Evolutionary conservation across 345 rosid genomes (phyloP).

Genomic region (Trapa incisa): DNA sequence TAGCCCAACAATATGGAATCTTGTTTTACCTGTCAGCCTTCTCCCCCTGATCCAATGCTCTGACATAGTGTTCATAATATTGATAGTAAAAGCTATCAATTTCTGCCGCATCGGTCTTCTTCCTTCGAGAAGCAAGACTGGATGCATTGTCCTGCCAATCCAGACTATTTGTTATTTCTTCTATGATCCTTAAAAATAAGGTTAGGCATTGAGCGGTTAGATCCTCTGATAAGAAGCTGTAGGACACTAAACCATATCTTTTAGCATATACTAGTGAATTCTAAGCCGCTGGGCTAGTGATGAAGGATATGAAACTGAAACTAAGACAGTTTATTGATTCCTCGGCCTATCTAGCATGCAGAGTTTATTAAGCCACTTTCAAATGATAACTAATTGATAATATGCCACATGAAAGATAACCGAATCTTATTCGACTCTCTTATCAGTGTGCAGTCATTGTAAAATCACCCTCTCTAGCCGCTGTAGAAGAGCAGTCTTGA

Average conservation of each 20-base stretch:
- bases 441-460: neutral
- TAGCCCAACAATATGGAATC: neutral
- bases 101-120: constrained; percentile 95
- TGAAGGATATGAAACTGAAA: neutral
- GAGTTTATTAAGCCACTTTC: neutral
- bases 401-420: neutral
- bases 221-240: too few relatives aligned
- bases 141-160: constrained; percentile 68
- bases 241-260: neutral
- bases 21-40: constrained; percentile 73
- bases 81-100: constrained; percentile 86
- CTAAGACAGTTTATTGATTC: neutral
- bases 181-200: neutral
- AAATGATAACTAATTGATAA: neutral
- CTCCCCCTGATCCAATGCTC: constrained; percentile 88
- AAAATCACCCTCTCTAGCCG: constrained; percentile 63
- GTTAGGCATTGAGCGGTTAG: neutral
- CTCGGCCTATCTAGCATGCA: too few relatives aligned
- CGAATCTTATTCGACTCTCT: neutral
- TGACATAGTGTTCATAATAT: constrained; percentile 80
- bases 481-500: constrained; percentile 68
- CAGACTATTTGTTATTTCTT: constrained; percentile 5
- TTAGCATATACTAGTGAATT: neutral
- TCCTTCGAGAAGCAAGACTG: constrained; percentile 85
- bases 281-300: neutral